phyloP scores from a whole-genome alignment of 352 stramenopile genomes.

The Pythium volutum region DNA sequence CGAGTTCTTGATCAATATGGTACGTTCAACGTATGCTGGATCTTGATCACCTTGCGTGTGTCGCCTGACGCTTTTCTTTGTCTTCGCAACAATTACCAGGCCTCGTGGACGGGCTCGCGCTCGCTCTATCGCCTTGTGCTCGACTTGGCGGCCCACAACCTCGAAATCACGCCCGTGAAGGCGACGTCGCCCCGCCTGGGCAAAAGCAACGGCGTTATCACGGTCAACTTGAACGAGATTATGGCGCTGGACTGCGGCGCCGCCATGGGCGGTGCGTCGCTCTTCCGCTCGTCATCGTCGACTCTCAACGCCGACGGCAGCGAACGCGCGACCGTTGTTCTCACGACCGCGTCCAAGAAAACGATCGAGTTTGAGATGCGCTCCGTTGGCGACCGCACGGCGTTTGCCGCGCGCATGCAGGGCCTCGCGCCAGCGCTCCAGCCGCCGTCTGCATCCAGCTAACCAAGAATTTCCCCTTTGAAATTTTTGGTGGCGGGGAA shows the following conservation, averaged over 20 bases:
- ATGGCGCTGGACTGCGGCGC: slow-evolving; percentile 30
- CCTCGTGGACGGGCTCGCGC: slow-evolving; percentile 44
- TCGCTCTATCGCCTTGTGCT: slow-evolving; percentile 37
- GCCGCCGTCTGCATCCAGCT: not conserved
- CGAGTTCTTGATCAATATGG: slow-evolving; percentile 51
- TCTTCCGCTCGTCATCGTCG: slow-evolving; percentile 34
- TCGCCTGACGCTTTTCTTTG: not conserved
- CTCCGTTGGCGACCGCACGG: slow-evolving; percentile 33
- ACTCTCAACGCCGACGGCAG: slow-evolving; percentile 23
- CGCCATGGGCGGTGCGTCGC: not conserved
- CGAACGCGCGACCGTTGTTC: slow-evolving; percentile 26
- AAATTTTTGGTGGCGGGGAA: not conserved
- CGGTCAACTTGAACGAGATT: slow-evolving; percentile 36
- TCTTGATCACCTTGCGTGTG: not conserved
- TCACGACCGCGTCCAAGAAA: slow-evolving; percentile 28
- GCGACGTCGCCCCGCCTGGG: slow-evolving; percentile 27
- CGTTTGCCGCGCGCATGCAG: slow-evolving; percentile 24
- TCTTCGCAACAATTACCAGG: slow-evolving; percentile 12
- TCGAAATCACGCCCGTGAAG: slow-evolving; percentile 33
- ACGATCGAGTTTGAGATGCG: slow-evolving; percentile 44
- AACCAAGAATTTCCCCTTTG: not conserved
- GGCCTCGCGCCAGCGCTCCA: slow-evolving; percentile 22
- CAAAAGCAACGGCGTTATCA: slow-evolving; percentile 23
- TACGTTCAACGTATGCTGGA: slow-evolving; percentile 17
- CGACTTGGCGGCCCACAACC: slow-evolving; percentile 19